A percentile compares a stretch with the other conserved stretches of the same genome.
phyloP scores from a whole-genome alignment of 1,284 basidiomycete genomes.

The Schizophyllum commune region DNA sequence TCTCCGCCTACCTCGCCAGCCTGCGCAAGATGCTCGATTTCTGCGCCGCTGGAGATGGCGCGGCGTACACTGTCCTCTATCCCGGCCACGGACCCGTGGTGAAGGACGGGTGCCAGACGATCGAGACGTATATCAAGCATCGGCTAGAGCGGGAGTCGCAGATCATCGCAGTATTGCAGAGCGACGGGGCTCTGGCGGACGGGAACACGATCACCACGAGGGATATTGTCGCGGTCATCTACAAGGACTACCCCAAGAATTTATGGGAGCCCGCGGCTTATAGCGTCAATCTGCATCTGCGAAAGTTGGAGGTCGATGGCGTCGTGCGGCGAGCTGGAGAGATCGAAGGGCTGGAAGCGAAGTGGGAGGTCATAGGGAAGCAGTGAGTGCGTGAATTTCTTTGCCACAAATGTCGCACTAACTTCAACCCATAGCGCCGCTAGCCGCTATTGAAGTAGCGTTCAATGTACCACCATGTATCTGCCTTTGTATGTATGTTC shows the following conservation, averaged over 20 bases:
- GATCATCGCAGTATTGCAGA: conserved; percentile 45
- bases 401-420: too few species aligned
- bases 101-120: conserved; percentile 44
- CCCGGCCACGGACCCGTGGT: conserved; percentile 87
- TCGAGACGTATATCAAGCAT: conserved; percentile 75
- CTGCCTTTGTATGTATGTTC: too few species aligned
- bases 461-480: too few species aligned
- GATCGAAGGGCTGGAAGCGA: conserved; percentile 23
- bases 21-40: conserved; percentile 57
- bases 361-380: background rate
- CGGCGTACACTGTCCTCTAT: conserved; percentile 50
- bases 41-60: conserved; percentile 18
- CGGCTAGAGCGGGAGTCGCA: conserved; percentile 78
- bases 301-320: conserved; percentile 66
- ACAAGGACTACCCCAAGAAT: conserved; percentile 61
- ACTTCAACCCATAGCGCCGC: too few species aligned
- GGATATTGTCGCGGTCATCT: conserved; percentile 59
- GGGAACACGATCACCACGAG: conserved; percentile 48
- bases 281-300: conserved; percentile 66
- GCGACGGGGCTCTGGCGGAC: conserved; percentile 8
- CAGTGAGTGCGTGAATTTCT: background rate
- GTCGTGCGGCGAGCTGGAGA: conserved; percentile 43
- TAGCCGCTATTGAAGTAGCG: too few species aligned
- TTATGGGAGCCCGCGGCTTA: conserved; percentile 71
- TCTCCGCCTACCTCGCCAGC: conserved; percentile 64